phyloP scores from a whole-genome alignment of 2,329 filamentous ascomycete species.

The Phialophora tarda region DNA sequence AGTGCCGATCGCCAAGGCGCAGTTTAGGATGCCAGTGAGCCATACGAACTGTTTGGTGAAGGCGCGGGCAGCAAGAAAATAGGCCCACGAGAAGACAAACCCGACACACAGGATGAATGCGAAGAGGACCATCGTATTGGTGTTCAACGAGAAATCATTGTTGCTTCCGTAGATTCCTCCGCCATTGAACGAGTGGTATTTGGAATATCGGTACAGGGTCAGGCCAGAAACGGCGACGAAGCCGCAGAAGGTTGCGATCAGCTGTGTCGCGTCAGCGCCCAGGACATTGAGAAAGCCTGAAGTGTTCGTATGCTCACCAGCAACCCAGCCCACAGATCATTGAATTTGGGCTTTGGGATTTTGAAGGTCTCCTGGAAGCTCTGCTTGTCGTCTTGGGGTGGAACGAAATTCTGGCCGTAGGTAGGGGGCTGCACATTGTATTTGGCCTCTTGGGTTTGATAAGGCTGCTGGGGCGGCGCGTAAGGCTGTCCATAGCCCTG shows the following conservation, averaged over 20 bases:
- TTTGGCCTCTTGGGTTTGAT: conserved; percentile 33
- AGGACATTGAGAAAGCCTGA: not conserved
- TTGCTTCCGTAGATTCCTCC: conserved; percentile 73
- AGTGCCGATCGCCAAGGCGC: conserved; percentile 80
- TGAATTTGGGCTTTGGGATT: conserved; percentile 81
- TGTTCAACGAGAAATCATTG: conserved; percentile 73
- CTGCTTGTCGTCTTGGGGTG: conserved; percentile 53
- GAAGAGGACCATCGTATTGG: conserved; percentile 86
- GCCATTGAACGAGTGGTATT: conserved; percentile 67
- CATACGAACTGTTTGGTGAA: conserved; percentile 93
- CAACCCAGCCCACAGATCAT: conserved; percentile 87
- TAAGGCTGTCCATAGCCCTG: conserved; percentile 33
- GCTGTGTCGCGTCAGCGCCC: conserved; percentile 50
- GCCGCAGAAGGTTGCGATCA: conserved; percentile 72
- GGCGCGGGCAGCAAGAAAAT: conserved; percentile 74
- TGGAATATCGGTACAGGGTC: conserved; percentile 74
- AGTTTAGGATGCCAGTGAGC: conserved; percentile 87
- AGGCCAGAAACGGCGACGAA: conserved; percentile 79
- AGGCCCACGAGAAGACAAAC: conserved; percentile 74
- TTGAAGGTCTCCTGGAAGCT: conserved; percentile 82
- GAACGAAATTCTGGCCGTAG: conserved; percentile 48
- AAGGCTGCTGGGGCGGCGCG: conserved; percentile 27
- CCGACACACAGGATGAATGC: conserved; percentile 76
- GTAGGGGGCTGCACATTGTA: conserved; percentile 44
- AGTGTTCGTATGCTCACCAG: conserved; percentile 59